Conservation (phyloP, 148 eudicot species). For the Rhododendron kiyosumense region DNA sequence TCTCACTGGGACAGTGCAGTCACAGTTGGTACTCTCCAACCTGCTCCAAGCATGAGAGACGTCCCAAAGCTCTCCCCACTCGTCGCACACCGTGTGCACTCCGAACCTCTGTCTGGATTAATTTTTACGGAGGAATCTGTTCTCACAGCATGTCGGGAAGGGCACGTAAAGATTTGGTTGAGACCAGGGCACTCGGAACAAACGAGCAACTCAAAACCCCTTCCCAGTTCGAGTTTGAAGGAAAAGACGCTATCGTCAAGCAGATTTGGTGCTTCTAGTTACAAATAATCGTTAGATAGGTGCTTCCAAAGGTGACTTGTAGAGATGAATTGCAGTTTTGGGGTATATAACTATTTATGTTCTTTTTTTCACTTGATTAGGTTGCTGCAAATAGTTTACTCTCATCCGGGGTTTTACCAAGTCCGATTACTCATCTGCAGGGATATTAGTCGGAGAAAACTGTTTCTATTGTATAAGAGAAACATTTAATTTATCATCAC, state of each 20-base stretch:
- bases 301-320: neutral
- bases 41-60: slow-evolving; percentile 42
- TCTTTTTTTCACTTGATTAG: neutral
- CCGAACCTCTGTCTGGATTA: slow-evolving; percentile 37
- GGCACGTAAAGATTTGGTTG: slow-evolving; percentile 35
- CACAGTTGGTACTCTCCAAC: slow-evolving; percentile 36
- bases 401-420: neutral
- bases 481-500: slow-evolving; percentile 3
- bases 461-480: slow-evolving; percentile 16
- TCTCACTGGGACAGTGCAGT: slow-evolving; percentile 33
- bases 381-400: slow-evolving; percentile 5
- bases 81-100: slow-evolving; percentile 33
- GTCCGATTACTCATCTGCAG: neutral
- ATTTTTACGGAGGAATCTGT: slow-evolving; percentile 30
- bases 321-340: slow-evolving; percentile 12
- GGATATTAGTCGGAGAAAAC: neutral
- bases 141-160: slow-evolving; percentile 36
- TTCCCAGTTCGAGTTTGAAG: slow-evolving; percentile 17
- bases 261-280: slow-evolving; percentile 14
- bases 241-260: slow-evolving; percentile 16
- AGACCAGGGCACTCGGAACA: slow-evolving; percentile 31
- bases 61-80: slow-evolving; percentile 38
- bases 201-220: slow-evolving; percentile 18
- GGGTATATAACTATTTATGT: slow-evolving; percentile 2
- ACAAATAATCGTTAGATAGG: slow-evolving; percentile 15